Evolutionary conservation across 176 grass and related monocot species (phyloP), one percentile per base, ranked within the genome.

Genomic region (Aegilops tauschii): DNA sequence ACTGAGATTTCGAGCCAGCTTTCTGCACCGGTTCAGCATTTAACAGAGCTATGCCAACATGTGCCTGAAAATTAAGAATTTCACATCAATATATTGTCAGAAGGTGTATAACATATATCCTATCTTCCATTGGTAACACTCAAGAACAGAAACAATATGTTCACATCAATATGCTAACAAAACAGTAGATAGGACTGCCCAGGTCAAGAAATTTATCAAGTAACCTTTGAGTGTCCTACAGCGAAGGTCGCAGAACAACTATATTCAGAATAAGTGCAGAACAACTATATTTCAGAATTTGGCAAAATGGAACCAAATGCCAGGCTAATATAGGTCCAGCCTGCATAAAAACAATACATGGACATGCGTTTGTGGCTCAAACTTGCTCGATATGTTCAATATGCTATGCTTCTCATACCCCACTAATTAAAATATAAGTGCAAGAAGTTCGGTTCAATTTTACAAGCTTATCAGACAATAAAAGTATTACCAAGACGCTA

Each of bases 1-100:
- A 50, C 58, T 91, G 83, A 61, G 86, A 86, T 86, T 88, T 88
- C 66, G 88, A 86, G 79, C 87, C 62, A 42, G 85, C 72, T 92
- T 90, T 90, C 91, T 96, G 84, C 56, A 84, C 65, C 49, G 94
- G 92, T 73, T 89, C 87, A 12, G 94, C 97, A 87, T 99, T 99
- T 80, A 99, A 89, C 84, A 99, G 87, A 80, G 97, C 97, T 89
- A 99, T 91, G 65, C 94, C 94, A 65, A 99, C 68, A 81, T 99
- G 97, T 82, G 97, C 92, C 94, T 99, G 79, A 79, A 91, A 64
- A 86, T 76, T 86, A 16, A 49, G 20, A 87, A 13, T 27, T 77
- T 69, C 5, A 2, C 9, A 79, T 79, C 50, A 54, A 88, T 67
- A 86, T 69, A 29, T 36, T 82, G 54, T 64, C 49, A 77, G 35